phyloP scores from a whole-genome alignment of 2,329 filamentous ascomycete species.

The Verticillium isaacii region DNA sequence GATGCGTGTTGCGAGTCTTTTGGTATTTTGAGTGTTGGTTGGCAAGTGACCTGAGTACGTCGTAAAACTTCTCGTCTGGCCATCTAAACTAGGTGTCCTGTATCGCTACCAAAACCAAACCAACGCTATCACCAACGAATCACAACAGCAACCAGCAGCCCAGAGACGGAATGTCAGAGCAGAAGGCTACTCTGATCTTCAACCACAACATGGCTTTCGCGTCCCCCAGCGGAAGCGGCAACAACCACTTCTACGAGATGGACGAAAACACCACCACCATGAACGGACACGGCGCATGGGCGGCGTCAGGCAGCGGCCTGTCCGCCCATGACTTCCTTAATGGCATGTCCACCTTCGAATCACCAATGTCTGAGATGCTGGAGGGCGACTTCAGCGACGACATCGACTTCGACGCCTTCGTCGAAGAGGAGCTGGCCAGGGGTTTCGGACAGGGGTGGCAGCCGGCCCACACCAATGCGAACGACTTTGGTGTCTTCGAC shows the following conservation, averaged over 20 bases:
- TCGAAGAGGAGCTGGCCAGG: background rate
- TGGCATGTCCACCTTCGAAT: background rate
- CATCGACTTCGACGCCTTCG: background rate
- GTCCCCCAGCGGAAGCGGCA: slow-evolving; percentile 6
- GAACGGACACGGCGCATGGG: background rate
- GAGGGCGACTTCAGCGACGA: slow-evolving; percentile 2
- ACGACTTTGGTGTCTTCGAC: slow-evolving; percentile 5
- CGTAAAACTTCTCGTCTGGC: slow-evolving; percentile 15
- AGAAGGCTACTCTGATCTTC: background rate
- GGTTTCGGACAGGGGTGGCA: background rate
- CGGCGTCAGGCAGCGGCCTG: background rate
- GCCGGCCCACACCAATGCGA: background rate
- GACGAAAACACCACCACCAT: background rate
- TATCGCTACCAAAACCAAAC: slow-evolving; percentile 9
- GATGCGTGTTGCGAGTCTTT: background rate
- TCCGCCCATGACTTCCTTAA: background rate
- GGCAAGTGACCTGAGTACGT: slow-evolving; percentile 15
- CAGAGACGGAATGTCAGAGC: background rate
- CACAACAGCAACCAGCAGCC: background rate
- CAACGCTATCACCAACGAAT: background rate
- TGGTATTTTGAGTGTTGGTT: slow-evolving; percentile 3
- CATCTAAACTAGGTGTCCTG: slow-evolving; percentile 12
- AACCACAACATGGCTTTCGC: slow-evolving; percentile 6
- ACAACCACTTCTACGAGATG: background rate
- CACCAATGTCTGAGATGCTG: slow-evolving; percentile 1